Evolutionary conservation across 176 grass and related monocot genomes (phyloP).

Genomic region (Thinopyrum elongatum): DNA sequence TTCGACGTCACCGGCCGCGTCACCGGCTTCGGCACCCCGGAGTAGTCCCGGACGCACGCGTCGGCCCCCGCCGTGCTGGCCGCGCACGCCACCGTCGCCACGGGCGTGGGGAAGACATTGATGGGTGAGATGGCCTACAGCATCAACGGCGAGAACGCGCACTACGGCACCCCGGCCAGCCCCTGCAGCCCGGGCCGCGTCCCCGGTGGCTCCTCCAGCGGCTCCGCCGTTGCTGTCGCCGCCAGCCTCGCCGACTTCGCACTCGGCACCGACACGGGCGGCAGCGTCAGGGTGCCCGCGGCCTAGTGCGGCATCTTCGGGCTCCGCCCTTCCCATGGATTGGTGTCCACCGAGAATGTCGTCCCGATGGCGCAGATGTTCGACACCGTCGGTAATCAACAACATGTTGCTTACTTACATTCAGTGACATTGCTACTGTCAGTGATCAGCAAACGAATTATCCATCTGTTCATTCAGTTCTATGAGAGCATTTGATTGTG

Average conservation of each 20-base stretch:
- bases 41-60: constrained; percentile 67
- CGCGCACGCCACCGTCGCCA: constrained; percentile 51
- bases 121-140: constrained; percentile 95
- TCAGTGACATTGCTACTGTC: no score
- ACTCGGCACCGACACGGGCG: constrained; percentile 3
- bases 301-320: no score
- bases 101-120: constrained; percentile 64
- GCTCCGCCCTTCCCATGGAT: no score
- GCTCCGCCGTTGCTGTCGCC: constrained; percentile 51
- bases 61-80: constrained; percentile 53
- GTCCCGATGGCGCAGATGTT: no score
- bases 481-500: no score
- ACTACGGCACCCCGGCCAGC: constrained; percentile 79
- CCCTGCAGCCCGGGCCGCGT: constrained; percentile 66
- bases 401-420: no score
- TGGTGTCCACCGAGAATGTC: no score
- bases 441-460: no score
- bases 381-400: no score
- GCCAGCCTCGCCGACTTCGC: constrained; percentile 65
- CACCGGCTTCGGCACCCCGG: constrained; percentile 72
- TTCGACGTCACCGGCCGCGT: constrained; percentile 60
- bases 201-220: constrained; percentile 31
- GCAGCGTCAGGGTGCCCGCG: no score
- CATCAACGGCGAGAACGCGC: constrained; percentile 82
- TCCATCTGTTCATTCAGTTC: background rate